Conservation (phyloP, 768 basidiomycete species). For the Amanita pallidorosea region DNA sequence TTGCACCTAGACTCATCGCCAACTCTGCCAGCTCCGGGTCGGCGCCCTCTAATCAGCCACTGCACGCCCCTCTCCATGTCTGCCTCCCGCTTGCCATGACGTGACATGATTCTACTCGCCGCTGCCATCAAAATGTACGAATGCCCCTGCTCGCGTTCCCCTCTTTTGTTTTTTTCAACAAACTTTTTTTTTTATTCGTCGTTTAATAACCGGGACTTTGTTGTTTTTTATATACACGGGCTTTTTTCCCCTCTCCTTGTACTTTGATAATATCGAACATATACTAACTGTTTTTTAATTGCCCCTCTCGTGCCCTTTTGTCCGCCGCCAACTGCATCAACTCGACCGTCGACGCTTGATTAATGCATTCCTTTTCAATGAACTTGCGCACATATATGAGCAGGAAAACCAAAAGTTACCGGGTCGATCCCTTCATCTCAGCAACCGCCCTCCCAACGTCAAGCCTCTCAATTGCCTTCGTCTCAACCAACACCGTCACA, state of each 20-base stretch:
- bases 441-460: too few species aligned
- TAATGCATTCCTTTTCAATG: not conserved
- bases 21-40: not conserved
- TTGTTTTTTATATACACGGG: not conserved
- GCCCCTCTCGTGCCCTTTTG: not conserved
- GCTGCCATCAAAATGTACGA: not conserved
- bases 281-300: not conserved
- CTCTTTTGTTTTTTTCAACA: constrained; percentile 1
- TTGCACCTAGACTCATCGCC: not conserved
- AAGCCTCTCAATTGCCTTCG: not conserved
- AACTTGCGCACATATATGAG: not conserved
- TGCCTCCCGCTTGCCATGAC: not conserved
- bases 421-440: too few species aligned
- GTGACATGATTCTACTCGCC: not conserved
- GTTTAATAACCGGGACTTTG: not conserved
- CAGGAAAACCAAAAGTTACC: not conserved
- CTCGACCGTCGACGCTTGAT: not conserved
- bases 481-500: not conserved
- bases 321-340: not conserved
- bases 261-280: not conserved
- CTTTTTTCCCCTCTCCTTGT: constrained; percentile 1
- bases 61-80: not conserved
- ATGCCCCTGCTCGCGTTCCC: not conserved
- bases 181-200: not conserved
- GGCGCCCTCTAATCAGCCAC: not conserved